These are phyloP conservation scores for Ophiosphaerella herpotricha DNA, from an alignment of 2,329 filamentous ascomycete species.

Conservation along the genomic window DNA sequence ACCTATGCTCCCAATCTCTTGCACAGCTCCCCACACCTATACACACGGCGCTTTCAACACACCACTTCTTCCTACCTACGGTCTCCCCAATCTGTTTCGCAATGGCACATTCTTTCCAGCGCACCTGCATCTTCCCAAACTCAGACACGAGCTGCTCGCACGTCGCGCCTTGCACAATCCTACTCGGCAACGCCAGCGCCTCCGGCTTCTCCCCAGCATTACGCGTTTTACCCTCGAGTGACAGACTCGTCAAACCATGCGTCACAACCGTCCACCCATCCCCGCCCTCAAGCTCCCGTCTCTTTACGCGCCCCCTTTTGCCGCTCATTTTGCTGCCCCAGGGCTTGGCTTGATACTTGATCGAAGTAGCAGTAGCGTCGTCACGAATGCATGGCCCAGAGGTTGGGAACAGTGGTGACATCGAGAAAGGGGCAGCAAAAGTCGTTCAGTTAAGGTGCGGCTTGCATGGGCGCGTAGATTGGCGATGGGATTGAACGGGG, in stretches of 20 bases:
- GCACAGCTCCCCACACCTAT: conserved; percentile 45
- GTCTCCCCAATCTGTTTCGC: conserved; percentile 22
- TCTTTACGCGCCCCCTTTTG: conserved; percentile 31
- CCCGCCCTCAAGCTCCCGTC: conserved; percentile 30
- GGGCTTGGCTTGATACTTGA: neutral
- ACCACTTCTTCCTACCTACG: conserved; percentile 16
- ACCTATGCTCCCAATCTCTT: conserved; percentile 41
- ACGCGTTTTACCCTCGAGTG: conserved; percentile 2
- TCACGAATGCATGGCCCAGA: too few relatives aligned
- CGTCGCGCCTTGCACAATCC: conserved; percentile 29
- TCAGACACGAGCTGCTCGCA: conserved; percentile 27
- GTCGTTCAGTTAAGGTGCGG: conserved; percentile 26
- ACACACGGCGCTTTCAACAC: conserved; percentile 33
- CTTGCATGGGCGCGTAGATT: conserved; percentile 27
- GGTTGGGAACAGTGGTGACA: too few relatives aligned
- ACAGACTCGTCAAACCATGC: conserved; percentile 20
- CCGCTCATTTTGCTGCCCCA: neutral
- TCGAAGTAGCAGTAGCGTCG: neutral
- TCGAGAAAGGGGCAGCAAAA: neutral
- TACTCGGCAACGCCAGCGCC: conserved; percentile 16
- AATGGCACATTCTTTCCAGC: conserved; percentile 30
- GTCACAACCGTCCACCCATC: conserved; percentile 48
- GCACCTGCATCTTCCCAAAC: conserved; percentile 25
- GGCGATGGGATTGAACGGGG: neutral
- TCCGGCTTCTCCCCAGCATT: neutral